Conservation (phyloP, 768 basidiomycete genomes). For the Russula compacta region DNA sequence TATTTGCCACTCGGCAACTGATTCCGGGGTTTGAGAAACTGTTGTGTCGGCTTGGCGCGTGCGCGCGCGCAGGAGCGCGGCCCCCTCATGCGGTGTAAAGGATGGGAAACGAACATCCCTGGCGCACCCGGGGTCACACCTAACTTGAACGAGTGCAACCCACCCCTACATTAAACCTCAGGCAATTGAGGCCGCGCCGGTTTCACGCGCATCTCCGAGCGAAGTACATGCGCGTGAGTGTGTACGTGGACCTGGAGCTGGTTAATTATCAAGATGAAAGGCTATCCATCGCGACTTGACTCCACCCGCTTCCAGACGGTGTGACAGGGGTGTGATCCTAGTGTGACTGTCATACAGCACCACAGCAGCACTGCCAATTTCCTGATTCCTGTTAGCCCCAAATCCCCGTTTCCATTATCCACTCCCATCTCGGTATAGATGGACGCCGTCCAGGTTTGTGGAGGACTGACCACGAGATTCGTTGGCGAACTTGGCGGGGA, state of each 20-base stretch:
- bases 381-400: no score
- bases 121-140: no score
- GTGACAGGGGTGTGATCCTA: not conserved
- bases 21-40: no score
- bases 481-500: not conserved
- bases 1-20: no score
- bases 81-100: no score
- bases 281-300: not conserved
- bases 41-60: no score
- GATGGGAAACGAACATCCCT: no score
- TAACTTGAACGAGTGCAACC: no score
- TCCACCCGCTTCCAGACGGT: not conserved
- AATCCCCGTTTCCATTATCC: not conserved
- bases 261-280: not conserved
- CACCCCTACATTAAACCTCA: not conserved
- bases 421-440: not conserved
- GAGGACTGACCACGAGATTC: not conserved
- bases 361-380: no score
- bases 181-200: constrained; percentile 1
- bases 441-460: not conserved
- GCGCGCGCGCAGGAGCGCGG: no score
- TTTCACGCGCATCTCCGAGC: constrained; percentile 1
- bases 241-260: no score
- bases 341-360: not conserved
- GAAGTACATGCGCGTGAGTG: not conserved